Base-by-base conservation (phyloP, 2,329 filamentous ascomycete species). In the Neonectria hederae region DNA sequence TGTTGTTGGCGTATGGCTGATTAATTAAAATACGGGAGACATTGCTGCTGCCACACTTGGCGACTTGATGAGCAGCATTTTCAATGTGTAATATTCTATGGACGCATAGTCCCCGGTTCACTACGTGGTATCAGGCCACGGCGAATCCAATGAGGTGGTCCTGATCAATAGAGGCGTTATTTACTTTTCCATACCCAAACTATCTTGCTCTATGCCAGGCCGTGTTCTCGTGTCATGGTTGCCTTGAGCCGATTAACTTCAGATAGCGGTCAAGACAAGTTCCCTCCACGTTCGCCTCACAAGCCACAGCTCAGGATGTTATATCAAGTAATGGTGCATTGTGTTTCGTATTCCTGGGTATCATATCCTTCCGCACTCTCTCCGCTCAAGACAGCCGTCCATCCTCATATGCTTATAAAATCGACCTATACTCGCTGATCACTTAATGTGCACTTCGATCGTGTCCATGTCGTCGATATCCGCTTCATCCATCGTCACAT, bases 391-490 rank as follows among this genome's bases (percentile, higher is more conserved):
- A 22, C 11, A 43, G 7, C 8, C 38, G 26, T 21, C 21, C 49
- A 21, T 43, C 54, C 58, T 38, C 46, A 24, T 28, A 60, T 32
- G 17, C 13, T 3, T 32, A 14, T 19, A 32, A 54, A 54, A 42
- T 43, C 26, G 22, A 30, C 46, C 32, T 22, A 14, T 14, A 38
- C 17, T 43, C n/a, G n/a, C n/a, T 19, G 21, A 19, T 79, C 69
- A 88, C 69, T 83, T 87, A 58, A 94, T 78, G 68, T 90, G 84
- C 22, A 96, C 91, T 77, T 97, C 93, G 35, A 97, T 81, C 28
- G 86, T 84, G 75, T 95, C 92, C 81, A 89, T 84, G 72, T 97
- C 91, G 49, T 88, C 87, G 43, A 97, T 87, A 19, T 93, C 93
- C 2, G 89, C 85, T 38, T 92, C 88, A 48, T 83, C 82, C 49